These are phyloP conservation scores for Anastatica hierochuntica DNA, from an alignment of 345 rosid genomes.

Conservation along the genomic window DNA sequence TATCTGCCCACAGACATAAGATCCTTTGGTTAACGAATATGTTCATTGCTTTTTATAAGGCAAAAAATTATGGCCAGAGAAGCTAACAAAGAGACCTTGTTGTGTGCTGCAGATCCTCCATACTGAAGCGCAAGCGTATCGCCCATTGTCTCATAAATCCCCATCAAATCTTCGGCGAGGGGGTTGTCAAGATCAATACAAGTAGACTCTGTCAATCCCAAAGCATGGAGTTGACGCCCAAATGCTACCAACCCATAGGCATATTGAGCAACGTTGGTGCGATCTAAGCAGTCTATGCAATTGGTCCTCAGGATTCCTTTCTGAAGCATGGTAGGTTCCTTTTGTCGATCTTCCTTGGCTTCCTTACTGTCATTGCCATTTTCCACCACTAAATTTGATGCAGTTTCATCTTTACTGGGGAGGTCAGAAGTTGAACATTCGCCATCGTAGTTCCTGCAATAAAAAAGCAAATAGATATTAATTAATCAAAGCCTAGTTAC, in stretches of 20 bases:
- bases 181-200: constrained; percentile 58
- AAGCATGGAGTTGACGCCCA: constrained; percentile 65
- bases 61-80: neutral
- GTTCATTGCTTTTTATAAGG: neutral
- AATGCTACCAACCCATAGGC: constrained; percentile 82
- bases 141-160: constrained; percentile 84
- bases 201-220: constrained; percentile 43
- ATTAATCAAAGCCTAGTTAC: constrained; percentile 10
- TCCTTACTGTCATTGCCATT: constrained; percentile 13
- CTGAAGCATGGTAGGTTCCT: constrained; percentile 47
- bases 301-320: constrained; percentile 87
- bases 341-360: constrained; percentile 20
- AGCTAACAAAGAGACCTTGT: constrained; percentile 48
- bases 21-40: neutral
- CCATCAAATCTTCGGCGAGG: constrained; percentile 73
- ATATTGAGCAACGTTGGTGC: constrained; percentile 96
- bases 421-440: constrained; percentile 18
- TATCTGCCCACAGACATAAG: constrained; percentile 42
- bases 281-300: constrained; percentile 96
- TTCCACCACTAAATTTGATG: constrained; percentile 22
- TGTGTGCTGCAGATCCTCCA: constrained; percentile 98
- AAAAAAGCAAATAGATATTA: constrained; percentile 16
- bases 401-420: constrained; percentile 25
- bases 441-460: constrained; percentile 35
- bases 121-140: constrained; percentile 93